These are phyloP conservation scores for Blastobotrys attinorum DNA, from an alignment of 805 yeast species.

Conservation along the genomic window DNA sequence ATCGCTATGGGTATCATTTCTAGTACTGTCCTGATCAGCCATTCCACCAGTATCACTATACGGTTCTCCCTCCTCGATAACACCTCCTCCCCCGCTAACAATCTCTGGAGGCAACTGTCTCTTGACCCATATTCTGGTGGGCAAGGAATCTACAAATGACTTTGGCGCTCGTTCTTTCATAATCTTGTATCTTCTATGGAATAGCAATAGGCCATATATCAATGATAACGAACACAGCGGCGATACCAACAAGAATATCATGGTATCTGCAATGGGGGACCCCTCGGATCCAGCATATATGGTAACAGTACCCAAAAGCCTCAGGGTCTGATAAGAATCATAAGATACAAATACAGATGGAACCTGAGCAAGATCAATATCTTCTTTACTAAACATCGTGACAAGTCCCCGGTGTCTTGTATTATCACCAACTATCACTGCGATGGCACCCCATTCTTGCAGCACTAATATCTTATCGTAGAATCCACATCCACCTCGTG, in stretches of 20 bases:
- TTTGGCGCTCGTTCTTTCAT: constrained; percentile 32
- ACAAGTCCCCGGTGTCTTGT: constrained; percentile 39
- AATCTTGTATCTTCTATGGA: constrained; percentile 29
- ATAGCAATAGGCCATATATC: constrained; percentile 28
- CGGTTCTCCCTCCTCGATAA: too few relatives aligned
- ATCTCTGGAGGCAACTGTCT: background rate
- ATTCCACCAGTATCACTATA: too few relatives aligned
- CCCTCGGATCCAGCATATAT: constrained; percentile 20
- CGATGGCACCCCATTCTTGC: constrained; percentile 39
- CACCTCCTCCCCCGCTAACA: too few relatives aligned
- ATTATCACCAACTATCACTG: constrained; percentile 52
- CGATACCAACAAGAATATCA: constrained; percentile 32
- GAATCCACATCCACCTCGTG: constrained; percentile 50
- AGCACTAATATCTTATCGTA: constrained; percentile 43
- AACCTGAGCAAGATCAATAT: constrained; percentile 35
- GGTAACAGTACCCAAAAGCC: constrained; percentile 15
- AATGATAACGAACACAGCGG: constrained; percentile 34
- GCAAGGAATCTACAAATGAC: constrained; percentile 30
- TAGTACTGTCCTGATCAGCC: too few relatives aligned
- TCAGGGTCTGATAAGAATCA: constrained; percentile 32
- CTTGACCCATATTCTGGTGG: constrained; percentile 28
- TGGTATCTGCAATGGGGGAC: constrained; percentile 29
- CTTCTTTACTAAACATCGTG: constrained; percentile 46
- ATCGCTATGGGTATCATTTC: too few relatives aligned
- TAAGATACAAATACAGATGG: constrained; percentile 48